Conservation (phyloP, 345 rosid species). For the Linum lewisii region DNA sequence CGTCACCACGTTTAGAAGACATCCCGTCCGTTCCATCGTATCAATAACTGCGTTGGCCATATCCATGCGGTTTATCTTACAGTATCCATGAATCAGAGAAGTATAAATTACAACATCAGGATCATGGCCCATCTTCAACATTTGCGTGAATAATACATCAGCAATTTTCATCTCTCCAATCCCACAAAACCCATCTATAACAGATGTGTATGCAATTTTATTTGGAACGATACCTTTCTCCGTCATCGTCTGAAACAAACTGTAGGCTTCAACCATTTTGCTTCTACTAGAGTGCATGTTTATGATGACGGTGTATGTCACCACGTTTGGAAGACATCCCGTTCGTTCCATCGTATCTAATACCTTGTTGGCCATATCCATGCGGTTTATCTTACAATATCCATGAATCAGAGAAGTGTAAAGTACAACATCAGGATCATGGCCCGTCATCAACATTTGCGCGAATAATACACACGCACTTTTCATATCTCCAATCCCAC, state of each 20-base stretch:
- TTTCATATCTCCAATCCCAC: slow-evolving; percentile 33
- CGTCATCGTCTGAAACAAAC: slow-evolving; percentile 32
- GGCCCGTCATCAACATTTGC: slow-evolving; percentile 23
- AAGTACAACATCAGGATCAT: slow-evolving; percentile 31
- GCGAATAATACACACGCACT: slow-evolving; percentile 27
- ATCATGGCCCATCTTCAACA: slow-evolving; percentile 19
- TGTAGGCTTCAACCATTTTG: slow-evolving; percentile 26
- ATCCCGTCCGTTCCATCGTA: slow-evolving; percentile 27
- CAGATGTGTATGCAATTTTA: slow-evolving; percentile 27
- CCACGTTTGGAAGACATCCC: slow-evolving; percentile 17
- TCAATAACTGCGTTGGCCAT: slow-evolving; percentile 26
- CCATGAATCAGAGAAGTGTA: slow-evolving; percentile 46
- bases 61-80: slow-evolving; percentile 34
- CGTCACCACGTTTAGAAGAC: slow-evolving; percentile 34
- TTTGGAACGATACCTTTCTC: slow-evolving; percentile 33
- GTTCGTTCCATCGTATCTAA: slow-evolving; percentile 30
- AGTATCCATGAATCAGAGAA: slow-evolving; percentile 41
- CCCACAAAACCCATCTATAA: slow-evolving; percentile 38
- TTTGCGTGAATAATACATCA: slow-evolving; percentile 22
- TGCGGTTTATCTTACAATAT: slow-evolving; percentile 25
- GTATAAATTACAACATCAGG: slow-evolving; percentile 43
- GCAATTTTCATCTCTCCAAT: slow-evolving; percentile 36
- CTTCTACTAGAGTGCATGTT: slow-evolving; percentile 21
- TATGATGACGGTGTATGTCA: slow-evolving; percentile 37
- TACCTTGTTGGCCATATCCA: slow-evolving; percentile 23